These are phyloP conservation scores for Monosiga brevicollis DNA, from an alignment of 78 protist species.

Conservation along the genomic window DNA sequence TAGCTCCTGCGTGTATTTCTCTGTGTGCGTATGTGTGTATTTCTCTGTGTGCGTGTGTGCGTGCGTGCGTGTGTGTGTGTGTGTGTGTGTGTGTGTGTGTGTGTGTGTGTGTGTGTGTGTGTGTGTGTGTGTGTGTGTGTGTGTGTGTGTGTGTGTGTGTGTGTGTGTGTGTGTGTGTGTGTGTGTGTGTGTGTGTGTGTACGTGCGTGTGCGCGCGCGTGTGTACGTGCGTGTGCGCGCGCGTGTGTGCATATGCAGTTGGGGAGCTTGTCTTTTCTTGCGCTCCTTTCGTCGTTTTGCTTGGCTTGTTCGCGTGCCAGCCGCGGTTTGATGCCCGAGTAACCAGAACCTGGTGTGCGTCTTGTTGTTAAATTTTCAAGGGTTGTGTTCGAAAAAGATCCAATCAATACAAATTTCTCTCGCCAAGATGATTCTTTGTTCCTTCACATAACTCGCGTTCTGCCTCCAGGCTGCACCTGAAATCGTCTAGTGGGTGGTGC, in stretches of 20 bases:
- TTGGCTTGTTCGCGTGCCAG: no score
- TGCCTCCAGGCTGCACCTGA: no score
- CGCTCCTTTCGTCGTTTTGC: no score
- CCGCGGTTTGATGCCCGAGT: no score
- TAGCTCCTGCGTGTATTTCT: not conserved
- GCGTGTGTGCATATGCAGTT: not conserved
- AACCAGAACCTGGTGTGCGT: no score
- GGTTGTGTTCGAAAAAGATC: not conserved
- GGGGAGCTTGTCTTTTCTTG: no score
- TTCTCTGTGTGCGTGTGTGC: not conserved
- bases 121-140: slow-evolving; percentile 18
- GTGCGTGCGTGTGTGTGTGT: not conserved
- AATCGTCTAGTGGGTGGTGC: no score
- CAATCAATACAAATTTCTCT: not conserved
- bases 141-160: not conserved
- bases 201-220: slow-evolving; percentile 3
- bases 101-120: slow-evolving; percentile 20
- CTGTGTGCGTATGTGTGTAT: not conserved
- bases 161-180: not conserved
- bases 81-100: slow-evolving; percentile 9
- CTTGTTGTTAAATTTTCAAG: no score
- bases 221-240: not conserved
- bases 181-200: not conserved
- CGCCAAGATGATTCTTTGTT: not conserved
- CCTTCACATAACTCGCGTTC: no score